Evolutionary conservation across 768 basidiomycete genomes (phyloP).

Genomic region (Russula virescens): DNA sequence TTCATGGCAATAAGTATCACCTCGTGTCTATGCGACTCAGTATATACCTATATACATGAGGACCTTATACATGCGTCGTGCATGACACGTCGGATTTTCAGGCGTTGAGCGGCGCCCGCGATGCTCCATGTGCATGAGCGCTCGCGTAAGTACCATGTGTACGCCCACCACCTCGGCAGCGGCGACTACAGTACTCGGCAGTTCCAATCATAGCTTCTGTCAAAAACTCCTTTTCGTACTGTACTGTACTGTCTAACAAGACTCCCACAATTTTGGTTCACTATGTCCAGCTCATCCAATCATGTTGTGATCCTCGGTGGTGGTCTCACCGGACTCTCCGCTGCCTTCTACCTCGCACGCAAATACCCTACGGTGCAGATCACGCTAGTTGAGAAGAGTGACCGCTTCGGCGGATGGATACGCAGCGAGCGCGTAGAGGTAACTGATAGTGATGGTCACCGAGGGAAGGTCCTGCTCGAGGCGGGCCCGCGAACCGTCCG

Average conservation of each 20-base stretch:
- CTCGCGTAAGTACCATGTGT: too few species aligned
- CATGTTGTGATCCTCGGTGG: conserved; percentile 70
- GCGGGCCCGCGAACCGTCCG: conserved; percentile 82
- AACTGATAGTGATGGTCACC: conserved; percentile 26
- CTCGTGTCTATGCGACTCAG: conserved; percentile 2
- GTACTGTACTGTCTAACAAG: background rate
- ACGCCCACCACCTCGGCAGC: too few species aligned
- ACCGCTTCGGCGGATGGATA: conserved; percentile 83
- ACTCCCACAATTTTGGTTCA: background rate
- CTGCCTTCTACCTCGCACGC: conserved; percentile 71
- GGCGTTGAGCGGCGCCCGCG: too few species aligned
- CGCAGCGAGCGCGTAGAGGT: conserved; percentile 50
- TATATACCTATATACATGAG: conserved; percentile 7
- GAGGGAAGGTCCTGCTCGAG: conserved; percentile 60
- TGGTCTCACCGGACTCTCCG: conserved; percentile 74
- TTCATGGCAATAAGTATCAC: conserved; percentile 3
- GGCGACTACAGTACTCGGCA: too few species aligned
- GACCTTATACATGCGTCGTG: background rate
- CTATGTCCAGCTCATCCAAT: background rate
- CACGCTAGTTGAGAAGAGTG: conserved; percentile 61
- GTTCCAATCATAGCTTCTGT: background rate
- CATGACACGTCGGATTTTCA: background rate
- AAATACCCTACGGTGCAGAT: conserved; percentile 55
- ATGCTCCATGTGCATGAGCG: background rate
- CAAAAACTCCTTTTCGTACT: background rate